Evolutionary conservation across 164 flowering plant species (phyloP).

Genomic region (Vitis rupestris): DNA sequence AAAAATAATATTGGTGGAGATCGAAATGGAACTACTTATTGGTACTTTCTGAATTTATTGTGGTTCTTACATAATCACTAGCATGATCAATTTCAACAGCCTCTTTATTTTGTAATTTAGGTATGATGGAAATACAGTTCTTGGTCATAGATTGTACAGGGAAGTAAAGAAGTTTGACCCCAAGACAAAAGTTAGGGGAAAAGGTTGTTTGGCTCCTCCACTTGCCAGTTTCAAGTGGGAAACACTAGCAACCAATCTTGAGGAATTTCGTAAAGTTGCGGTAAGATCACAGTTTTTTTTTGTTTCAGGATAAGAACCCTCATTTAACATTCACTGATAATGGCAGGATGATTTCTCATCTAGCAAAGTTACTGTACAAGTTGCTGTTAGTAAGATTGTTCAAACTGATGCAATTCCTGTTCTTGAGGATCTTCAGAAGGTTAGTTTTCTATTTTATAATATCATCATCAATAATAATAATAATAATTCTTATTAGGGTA

Average conservation of each 20-base stretch:
- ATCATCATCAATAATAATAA: no score
- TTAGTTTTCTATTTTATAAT: constrained; percentile 8
- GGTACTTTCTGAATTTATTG: constrained; percentile 37
- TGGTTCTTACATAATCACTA: background rate
- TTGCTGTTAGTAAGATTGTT: constrained; percentile 43
- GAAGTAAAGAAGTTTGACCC: constrained; percentile 43
- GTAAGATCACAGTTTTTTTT: constrained; percentile 36
- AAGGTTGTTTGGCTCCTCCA: constrained; percentile 23
- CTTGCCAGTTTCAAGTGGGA: constrained; percentile 52
- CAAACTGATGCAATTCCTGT: constrained; percentile 55
- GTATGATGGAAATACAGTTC: constrained; percentile 72
- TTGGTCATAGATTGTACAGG: constrained; percentile 75
- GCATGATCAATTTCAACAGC: background rate
- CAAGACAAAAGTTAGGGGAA: constrained; percentile 30
- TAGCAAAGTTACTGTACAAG: constrained; percentile 43
- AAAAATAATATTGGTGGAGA: constrained; percentile 61
- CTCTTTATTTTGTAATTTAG: constrained; percentile 22
- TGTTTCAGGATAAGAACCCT: background rate
- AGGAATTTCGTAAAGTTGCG: constrained; percentile 58
- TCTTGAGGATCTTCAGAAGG: constrained; percentile 71
- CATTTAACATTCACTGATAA: constrained; percentile 13
- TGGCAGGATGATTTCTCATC: constrained; percentile 65
- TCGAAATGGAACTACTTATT: constrained; percentile 61
- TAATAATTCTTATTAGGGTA: background rate
- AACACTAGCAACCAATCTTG: constrained; percentile 83